Base-by-base conservation (phyloP, 2,329 filamentous ascomycete genomes). In the Aureobasidium subglaciale region DNA sequence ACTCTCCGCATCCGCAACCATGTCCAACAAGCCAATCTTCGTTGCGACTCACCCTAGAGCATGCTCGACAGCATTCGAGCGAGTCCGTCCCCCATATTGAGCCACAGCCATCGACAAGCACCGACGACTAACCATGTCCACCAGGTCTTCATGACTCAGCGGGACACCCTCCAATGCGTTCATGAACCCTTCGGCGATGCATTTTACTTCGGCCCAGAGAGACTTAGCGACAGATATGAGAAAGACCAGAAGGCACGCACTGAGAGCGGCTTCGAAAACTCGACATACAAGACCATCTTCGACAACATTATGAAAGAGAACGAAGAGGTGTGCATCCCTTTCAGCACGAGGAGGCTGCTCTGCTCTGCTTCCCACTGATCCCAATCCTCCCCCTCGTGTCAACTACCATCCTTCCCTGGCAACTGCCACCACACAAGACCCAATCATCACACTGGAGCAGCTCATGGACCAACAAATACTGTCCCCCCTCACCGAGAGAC, bases 181-280 rank as follows among this genome's bases (percentile, higher is more conserved):
- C 93, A 97, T 71, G 93, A 99, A 75, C 93, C 93, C 5, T 97
- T 97, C 72, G 92, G 92, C 54, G 93, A 97, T 73, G 88, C 91
- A 59, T 97, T 92, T 69, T 97, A 97, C 75, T 97, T 87, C 68
- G 92, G 93, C 52, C 91, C 92, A 6, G 93, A 99, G 74, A 82
- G 89, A 63, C 79, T 97, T 63, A 85, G 87, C 65, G 75, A 81
- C 52, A 83, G 93, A 64, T 99, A 89, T 68, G 85, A 85, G 66
- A 70, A 86, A 41, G 88, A 96, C 62, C 77, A 80, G 64, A 68
- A 75, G 59, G 70, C 69, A 43, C 70, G 75, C 57, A 60, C 68
- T 41, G 68, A 79, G 64, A 87, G 82, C 61, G 87, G 87, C 54
- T 89, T 88, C 64, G 72, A 77, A 40, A 69, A 85, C 48, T 84